These are phyloP conservation scores for Melastoma malabathricum DNA, from an alignment of 345 rosid genomes.

Conservation along the genomic window DNA sequence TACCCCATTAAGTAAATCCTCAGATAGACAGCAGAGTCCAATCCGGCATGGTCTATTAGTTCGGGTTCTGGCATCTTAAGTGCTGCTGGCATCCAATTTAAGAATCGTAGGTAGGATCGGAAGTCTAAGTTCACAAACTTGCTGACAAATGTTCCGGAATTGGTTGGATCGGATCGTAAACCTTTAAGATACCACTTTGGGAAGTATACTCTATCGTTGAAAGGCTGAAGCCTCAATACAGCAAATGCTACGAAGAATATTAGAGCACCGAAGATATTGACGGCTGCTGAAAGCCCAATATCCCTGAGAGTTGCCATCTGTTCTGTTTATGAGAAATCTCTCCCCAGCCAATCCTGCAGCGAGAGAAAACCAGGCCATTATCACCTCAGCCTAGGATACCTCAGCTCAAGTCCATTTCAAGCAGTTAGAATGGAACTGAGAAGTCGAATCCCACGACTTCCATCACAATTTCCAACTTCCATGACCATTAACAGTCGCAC, in stretches of 20 bases:
- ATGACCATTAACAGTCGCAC: too few species aligned
- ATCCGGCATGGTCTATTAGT: slow-evolving; percentile 92
- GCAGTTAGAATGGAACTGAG: too few species aligned
- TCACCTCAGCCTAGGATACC: too few species aligned
- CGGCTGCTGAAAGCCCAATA: slow-evolving; percentile 66
- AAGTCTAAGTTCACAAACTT: slow-evolving; percentile 65
- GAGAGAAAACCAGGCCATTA: too few species aligned
- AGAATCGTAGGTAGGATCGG: slow-evolving; percentile 53
- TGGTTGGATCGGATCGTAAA: slow-evolving; percentile 57
- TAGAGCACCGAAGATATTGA: slow-evolving; percentile 65
- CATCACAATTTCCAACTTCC: too few species aligned
- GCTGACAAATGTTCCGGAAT: slow-evolving; percentile 33
- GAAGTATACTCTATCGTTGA: slow-evolving; percentile 91
- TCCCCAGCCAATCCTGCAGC: too few species aligned
- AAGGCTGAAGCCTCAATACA: slow-evolving; percentile 69
- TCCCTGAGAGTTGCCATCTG: slow-evolving; percentile 82
- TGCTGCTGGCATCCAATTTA: slow-evolving; percentile 91
- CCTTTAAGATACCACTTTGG: slow-evolving; percentile 94
- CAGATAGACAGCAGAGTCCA: slow-evolving; percentile 89
- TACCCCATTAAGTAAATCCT: slow-evolving; percentile 92
- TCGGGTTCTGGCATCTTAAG: slow-evolving; percentile 91
- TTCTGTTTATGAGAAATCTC: slow-evolving; percentile 1
- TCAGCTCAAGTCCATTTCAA: too few species aligned
- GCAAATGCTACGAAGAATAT: slow-evolving; percentile 74
- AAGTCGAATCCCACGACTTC: too few species aligned